Conservation (phyloP, 2,329 filamentous ascomycete genomes). For the Emericellopsis atlantica region DNA sequence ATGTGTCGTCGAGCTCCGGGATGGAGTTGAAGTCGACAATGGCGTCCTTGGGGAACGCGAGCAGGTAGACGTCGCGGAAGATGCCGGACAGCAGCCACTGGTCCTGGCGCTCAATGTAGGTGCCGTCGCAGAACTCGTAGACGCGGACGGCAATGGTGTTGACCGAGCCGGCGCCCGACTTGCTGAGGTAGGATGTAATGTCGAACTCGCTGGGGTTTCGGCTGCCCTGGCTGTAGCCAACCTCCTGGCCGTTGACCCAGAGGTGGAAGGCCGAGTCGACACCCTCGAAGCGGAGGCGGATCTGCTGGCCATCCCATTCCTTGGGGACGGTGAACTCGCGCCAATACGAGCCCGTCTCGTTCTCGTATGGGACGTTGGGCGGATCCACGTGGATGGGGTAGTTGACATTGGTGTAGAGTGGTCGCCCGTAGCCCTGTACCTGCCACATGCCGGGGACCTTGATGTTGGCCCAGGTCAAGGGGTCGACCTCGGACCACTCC, state of each 20-base stretch:
- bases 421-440: conserved; percentile 47
- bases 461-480: conserved; percentile 32
- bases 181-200: conserved; percentile 38
- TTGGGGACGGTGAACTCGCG: conserved; percentile 39
- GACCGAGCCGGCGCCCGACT: conserved; percentile 13
- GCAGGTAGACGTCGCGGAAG: conserved; percentile 55
- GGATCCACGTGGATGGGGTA: conserved; percentile 58
- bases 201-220: conserved; percentile 66
- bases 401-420: conserved; percentile 57
- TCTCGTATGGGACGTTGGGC: conserved; percentile 49
- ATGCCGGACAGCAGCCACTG: conserved; percentile 59
- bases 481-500: conserved; percentile 5
- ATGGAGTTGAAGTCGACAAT: conserved; percentile 44
- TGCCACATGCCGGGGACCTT: conserved; percentile 57
- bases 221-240: conserved; percentile 62
- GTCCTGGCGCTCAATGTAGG: conserved; percentile 60
- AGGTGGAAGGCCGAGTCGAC: conserved; percentile 62
- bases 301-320: conserved; percentile 34
- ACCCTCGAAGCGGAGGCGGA: conserved; percentile 61
- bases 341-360: conserved; percentile 52
- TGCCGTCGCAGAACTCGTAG: conserved; percentile 61
- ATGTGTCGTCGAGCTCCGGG: conserved; percentile 41
- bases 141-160: conserved; percentile 55
- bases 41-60: conserved; percentile 43
- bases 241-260: conserved; percentile 53